A percentile compares a stretch with the other conserved stretches of the same genome.
Evolutionary conservation across 805 yeast genomes (phyloP).

Genomic region (Schwanniomyces vanrijiae): DNA sequence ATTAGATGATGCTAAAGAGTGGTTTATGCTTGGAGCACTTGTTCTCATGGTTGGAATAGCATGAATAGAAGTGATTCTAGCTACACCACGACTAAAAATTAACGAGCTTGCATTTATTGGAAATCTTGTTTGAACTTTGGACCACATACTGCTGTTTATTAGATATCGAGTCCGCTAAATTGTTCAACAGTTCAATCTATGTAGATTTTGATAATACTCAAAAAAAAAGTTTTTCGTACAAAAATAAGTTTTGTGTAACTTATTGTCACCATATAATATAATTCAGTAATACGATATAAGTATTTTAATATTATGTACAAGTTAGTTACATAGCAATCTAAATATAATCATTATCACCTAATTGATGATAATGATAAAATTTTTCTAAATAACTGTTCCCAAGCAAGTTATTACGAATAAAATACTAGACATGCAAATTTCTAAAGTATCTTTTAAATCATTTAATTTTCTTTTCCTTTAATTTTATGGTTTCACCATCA

Average conservation of each 20-base stretch:
- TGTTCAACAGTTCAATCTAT: neutral
- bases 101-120: neutral
- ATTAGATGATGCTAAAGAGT: slow-evolving; percentile 68
- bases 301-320: neutral
- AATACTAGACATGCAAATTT: neutral
- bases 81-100: slow-evolving; percentile 29
- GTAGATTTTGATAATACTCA: neutral
- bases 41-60: slow-evolving; percentile 51
- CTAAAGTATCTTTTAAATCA: slow-evolving; percentile 29
- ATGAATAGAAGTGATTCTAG: slow-evolving; percentile 49
- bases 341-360: neutral
- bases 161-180: neutral
- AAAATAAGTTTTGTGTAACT: slow-evolving; percentile 1
- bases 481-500: slow-evolving; percentile 83
- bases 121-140: neutral
- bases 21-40: slow-evolving; percentile 53
- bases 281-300: neutral
- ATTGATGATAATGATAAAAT: neutral
- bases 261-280: neutral
- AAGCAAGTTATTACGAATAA: neutral
- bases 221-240: slow-evolving; percentile 1
- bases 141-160: slow-evolving; percentile 2
- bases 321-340: neutral
- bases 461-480: slow-evolving; percentile 93
- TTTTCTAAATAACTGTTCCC: neutral